Evolutionary conservation across 306 rosid genomes (phyloP), one percentile per base, ranked within the genome.

Genomic region (Lotus japonicus): DNA sequence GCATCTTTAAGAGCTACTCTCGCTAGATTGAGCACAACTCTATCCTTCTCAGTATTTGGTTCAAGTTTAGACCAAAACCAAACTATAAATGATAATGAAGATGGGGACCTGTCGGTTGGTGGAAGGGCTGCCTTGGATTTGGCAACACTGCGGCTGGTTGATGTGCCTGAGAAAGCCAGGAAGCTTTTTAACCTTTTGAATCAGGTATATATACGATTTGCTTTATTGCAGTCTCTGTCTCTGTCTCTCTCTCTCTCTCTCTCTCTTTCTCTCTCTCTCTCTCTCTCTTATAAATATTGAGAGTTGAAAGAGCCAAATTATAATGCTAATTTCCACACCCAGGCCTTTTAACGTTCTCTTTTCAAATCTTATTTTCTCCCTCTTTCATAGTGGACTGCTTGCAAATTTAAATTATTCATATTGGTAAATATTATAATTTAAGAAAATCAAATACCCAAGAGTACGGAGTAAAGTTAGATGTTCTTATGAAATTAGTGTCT

Each of bases 111-210:
- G 7, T 79, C 83, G 78, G 71, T 85, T 69, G 92, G 88, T 23
- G 99, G 99, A 80, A 87, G 96, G 86, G 95, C 99, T 81, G 90
- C 91, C 74, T 77, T 95, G 80, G 99, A 95, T 84, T 83, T 87
- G 84, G 96, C 95, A 48, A 82, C 96, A 71, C 74, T 91, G 54
- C 88, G 92, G 74, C 89, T 88, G 78, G 82, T 95, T 55, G 96
- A 88, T 72, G 87, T 83, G 80, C 99, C 97, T 0, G 87, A 85
- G 73, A 95, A 95, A 84, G 96, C 97, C 54, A 82, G 81, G 66
- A 95, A 91, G 74, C 99, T 95, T 84, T 87, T 87, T 64, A 95
- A 76, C 86, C 97, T 95, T 70, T 73, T 90, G 76, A 89, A 73
- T 85, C 99, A 95, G 99, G 97, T 88, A 66, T 11, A 11, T 54